Evolutionary conservation across 2,329 filamentous ascomycete genomes (phyloP).

Genomic region (Curvularia verruculosa): DNA sequence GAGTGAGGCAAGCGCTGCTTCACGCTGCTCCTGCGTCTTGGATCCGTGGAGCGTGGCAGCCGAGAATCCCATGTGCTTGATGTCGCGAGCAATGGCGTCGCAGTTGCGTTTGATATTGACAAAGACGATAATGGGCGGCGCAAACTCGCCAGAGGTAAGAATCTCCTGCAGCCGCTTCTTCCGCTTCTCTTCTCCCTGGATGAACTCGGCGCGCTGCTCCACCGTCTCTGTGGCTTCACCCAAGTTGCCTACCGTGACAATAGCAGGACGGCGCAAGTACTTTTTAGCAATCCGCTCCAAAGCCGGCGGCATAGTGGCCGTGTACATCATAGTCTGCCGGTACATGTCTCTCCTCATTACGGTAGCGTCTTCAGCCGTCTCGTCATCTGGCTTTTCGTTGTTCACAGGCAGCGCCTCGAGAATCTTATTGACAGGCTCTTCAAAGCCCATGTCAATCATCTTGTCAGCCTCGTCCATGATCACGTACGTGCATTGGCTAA

Average conservation of each 20-base stretch:
- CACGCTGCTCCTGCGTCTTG: slow-evolving; percentile 98
- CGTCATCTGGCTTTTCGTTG: slow-evolving; percentile 94
- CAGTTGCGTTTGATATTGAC: slow-evolving; percentile 99
- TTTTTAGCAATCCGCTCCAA: slow-evolving; percentile 97
- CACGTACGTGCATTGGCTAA: slow-evolving; percentile 96
- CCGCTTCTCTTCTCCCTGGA: slow-evolving; percentile 88
- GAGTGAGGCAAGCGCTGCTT: slow-evolving; percentile 85
- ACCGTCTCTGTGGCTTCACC: slow-evolving; percentile 98
- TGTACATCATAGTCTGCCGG: slow-evolving; percentile 99
- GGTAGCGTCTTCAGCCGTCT: slow-evolving; percentile 83
- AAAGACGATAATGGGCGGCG: slow-evolving; percentile 94
- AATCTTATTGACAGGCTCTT: slow-evolving; percentile 97
- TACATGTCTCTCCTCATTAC: slow-evolving; percentile 89
- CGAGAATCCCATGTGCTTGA: slow-evolving; percentile 91
- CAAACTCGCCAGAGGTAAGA: slow-evolving; percentile 77
- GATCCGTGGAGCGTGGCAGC: slow-evolving; percentile 90
- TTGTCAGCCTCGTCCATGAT: slow-evolving; percentile 99
- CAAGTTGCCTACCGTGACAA: slow-evolving; percentile 90
- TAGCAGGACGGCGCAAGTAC: slow-evolving; percentile 90
- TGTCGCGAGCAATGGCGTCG: slow-evolving; percentile 90
- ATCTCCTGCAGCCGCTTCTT: slow-evolving; percentile 97
- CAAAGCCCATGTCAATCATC: slow-evolving; percentile 98
- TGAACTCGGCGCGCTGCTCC: slow-evolving; percentile 93
- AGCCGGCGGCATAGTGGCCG: slow-evolving; percentile 91
- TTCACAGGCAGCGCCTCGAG: slow-evolving; percentile 88